Conservation (phyloP, 2,329 filamentous ascomycete species). For the Diaporthe aspalathi region DNA sequence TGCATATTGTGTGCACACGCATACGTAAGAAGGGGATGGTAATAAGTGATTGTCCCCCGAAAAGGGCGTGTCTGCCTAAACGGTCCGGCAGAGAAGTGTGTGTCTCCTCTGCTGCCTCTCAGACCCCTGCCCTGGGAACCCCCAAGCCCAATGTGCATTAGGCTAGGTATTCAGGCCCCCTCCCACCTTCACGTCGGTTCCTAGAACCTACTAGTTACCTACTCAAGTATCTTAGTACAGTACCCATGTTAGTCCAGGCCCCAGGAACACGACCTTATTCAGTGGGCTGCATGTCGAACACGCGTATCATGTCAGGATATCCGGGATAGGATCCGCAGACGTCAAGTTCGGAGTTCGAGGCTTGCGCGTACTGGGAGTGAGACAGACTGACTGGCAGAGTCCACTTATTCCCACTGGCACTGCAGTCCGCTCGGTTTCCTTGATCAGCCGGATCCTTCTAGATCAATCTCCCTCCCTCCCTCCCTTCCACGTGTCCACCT, state of each 20-base stretch:
- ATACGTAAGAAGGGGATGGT: not conserved
- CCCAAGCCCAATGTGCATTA: constrained; percentile 19
- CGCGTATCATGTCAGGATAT: not conserved
- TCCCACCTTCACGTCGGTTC: too few relatives aligned
- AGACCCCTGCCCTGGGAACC: not conserved
- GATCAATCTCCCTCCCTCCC: not conserved
- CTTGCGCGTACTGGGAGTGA: constrained; percentile 16
- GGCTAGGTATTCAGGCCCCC: not conserved
- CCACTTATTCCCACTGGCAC: not conserved
- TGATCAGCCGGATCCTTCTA: not conserved
- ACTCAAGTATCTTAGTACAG: too few relatives aligned
- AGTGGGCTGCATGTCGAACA: constrained; percentile 24
- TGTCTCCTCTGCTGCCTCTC: not conserved
- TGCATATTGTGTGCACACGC: constrained; percentile 12
- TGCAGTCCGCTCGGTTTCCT: too few relatives aligned
- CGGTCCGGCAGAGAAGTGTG: constrained; percentile 1
- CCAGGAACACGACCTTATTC: constrained; percentile 6
- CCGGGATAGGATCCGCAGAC: not conserved
- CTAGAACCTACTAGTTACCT: too few relatives aligned
- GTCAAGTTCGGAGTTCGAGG: constrained; percentile 11
- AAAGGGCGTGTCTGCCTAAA: constrained; percentile 32
- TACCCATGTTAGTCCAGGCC: not conserved
- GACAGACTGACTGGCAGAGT: too few relatives aligned
- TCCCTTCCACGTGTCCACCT: not conserved
- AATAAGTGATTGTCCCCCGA: not conserved